Evolutionary conservation across 2,329 filamentous ascomycete genomes (phyloP).

Genomic region (Westerdykella sp.): DNA sequence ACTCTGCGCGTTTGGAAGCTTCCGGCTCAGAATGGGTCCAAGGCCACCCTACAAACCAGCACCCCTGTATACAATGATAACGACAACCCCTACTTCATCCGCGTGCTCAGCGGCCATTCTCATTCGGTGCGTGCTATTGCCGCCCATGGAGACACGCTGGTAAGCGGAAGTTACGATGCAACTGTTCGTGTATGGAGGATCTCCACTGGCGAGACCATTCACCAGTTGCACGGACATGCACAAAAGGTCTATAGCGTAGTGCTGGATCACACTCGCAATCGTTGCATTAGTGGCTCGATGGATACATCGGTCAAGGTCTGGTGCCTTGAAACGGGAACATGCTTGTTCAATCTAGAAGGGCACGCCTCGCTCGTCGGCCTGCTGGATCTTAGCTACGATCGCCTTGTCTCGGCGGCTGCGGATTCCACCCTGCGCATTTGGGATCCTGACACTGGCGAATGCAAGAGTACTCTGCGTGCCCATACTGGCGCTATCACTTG

Average conservation of each 20-base stretch:
- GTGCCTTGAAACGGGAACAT: slow-evolving; percentile 80
- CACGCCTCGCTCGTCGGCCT: slow-evolving; percentile 89
- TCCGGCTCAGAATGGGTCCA: slow-evolving; percentile 65
- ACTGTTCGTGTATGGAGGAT: slow-evolving; percentile 96
- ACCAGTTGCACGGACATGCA: slow-evolving; percentile 77
- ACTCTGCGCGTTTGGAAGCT: slow-evolving; percentile 92
- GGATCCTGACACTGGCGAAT: slow-evolving; percentile 89
- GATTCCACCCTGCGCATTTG: slow-evolving; percentile 94
- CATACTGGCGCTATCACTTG: slow-evolving; percentile 98
- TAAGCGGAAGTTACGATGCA: slow-evolving; percentile 94
- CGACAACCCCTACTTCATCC: slow-evolving; percentile 92
- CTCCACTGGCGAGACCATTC: slow-evolving; percentile 82
- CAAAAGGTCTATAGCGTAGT: slow-evolving; percentile 98
- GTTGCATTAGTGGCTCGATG: slow-evolving; percentile 98
- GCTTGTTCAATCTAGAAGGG: slow-evolving; percentile 84
- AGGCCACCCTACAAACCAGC: slow-evolving; percentile 70
- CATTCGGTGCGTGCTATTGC: slow-evolving; percentile 96
- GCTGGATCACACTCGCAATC: slow-evolving; percentile 80
- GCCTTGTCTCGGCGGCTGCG: slow-evolving; percentile 88
- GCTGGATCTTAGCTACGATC: slow-evolving; percentile 80
- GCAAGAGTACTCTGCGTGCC: slow-evolving; percentile 81
- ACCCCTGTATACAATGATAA: slow-evolving; percentile 61
- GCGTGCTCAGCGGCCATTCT: slow-evolving; percentile 75
- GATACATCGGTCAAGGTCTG: slow-evolving; percentile 97
- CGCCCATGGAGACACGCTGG: slow-evolving; percentile 88